Percentiles rank a stretch among this genome's conserved stretches.
These are phyloP conservation scores for Xylaria flabelliformis DNA, from an alignment of 495 filamentous ascomycete species.

Conservation along the genomic window DNA sequence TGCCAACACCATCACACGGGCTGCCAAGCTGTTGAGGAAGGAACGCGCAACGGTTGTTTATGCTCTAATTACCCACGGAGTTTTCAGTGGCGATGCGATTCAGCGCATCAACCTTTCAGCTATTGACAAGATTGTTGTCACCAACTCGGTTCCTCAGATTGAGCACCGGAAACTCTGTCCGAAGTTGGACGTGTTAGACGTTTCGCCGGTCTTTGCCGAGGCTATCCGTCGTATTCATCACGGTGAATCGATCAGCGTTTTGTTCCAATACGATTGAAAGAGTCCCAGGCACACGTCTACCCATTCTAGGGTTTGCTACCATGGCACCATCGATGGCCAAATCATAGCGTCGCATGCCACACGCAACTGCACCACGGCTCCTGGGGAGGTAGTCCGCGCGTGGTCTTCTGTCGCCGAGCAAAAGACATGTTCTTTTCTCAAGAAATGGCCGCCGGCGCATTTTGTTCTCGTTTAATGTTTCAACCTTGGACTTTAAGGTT, in stretches of 20 bases:
- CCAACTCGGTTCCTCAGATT: conserved; percentile 91
- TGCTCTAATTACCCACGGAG: conserved; percentile 91
- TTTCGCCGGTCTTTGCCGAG: conserved; percentile 93
- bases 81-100: conserved; percentile 92
- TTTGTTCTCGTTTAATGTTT: conserved; percentile 14
- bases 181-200: conserved; percentile 91
- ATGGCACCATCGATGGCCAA: not conserved
- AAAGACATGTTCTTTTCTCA: conserved; percentile 12
- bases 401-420: conserved; percentile 10
- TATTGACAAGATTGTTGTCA: conserved; percentile 89
- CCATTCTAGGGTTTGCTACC: not conserved
- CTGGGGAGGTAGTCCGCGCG: not conserved
- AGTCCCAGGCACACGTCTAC: not conserved
- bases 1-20: conserved; percentile 93
- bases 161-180: conserved; percentile 75
- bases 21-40: conserved; percentile 95
- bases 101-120: conserved; percentile 90
- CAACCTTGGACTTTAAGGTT: conserved; percentile 18
- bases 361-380: not conserved
- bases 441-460: conserved; percentile 19
- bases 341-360: not conserved
- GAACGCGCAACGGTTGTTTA: conserved; percentile 88
- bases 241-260: conserved; percentile 95
- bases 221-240: conserved; percentile 96
- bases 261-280: conserved; percentile 86